Conservation (phyloP, 352 stramenopile genomes). For the Phytophthora meadii region DNA sequence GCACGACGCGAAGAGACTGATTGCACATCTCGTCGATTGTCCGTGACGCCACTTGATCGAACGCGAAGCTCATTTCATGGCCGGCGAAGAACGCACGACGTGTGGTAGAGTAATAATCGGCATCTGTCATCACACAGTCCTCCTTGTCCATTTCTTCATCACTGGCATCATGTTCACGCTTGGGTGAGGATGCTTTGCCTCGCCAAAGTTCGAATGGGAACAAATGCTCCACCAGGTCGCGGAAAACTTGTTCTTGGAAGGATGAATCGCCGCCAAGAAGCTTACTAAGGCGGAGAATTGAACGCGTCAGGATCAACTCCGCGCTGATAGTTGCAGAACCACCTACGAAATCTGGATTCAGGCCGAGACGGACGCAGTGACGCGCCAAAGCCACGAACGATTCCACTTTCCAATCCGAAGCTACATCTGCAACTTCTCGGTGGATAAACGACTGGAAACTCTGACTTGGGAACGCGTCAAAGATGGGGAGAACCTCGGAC, state of each 20-base stretch:
- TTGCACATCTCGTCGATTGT: constrained; percentile 74
- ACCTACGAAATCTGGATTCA: constrained; percentile 29
- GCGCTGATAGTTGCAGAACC: constrained; percentile 19
- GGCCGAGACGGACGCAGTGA: constrained; percentile 62
- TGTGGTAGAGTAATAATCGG: constrained; percentile 47
- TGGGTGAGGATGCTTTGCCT: constrained; percentile 35
- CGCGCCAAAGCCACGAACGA: constrained; percentile 71
- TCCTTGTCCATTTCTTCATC: constrained; percentile 40
- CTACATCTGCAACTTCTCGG: constrained; percentile 62
- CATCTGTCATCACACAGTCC: constrained; percentile 26
- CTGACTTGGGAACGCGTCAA: constrained; percentile 68
- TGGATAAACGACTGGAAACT: constrained; percentile 69
- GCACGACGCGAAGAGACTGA: constrained; percentile 65
- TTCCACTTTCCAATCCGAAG: constrained; percentile 70
- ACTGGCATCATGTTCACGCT: constrained; percentile 20
- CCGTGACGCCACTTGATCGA: constrained; percentile 61
- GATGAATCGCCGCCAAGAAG: constrained; percentile 49
- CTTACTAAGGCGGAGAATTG: constrained; percentile 67
- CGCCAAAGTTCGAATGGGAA: constrained; percentile 54
- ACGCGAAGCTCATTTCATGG: constrained; percentile 64
- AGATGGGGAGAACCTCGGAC: constrained; percentile 65
- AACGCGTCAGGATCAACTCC: constrained; percentile 59
- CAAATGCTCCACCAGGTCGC: constrained; percentile 62
- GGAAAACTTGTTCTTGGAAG: constrained; percentile 66
- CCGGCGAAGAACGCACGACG: constrained; percentile 49